Conservation (phyloP, 208 protist species). For the Strigomonas culicis region DNA sequence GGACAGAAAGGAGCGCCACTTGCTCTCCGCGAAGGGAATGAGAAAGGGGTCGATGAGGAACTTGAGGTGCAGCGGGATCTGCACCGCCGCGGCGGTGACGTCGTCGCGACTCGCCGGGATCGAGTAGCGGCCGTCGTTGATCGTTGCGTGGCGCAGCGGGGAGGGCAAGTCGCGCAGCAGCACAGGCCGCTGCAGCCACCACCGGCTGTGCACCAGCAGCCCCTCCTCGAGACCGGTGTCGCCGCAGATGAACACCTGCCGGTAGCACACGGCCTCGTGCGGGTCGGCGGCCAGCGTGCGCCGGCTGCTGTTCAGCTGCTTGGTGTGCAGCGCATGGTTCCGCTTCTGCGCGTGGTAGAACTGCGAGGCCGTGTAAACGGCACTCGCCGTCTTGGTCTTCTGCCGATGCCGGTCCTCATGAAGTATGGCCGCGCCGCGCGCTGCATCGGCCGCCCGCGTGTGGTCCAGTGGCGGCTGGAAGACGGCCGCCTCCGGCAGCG, state of each 20-base stretch:
- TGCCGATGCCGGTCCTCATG: slow-evolving; percentile 23
- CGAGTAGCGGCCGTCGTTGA: not conserved
- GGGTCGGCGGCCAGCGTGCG: not conserved
- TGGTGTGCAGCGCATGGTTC: not conserved
- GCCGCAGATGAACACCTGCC: slow-evolving; percentile 27
- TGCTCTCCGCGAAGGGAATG: slow-evolving; percentile 3
- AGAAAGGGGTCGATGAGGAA: slow-evolving; percentile 20
- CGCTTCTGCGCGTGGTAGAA: slow-evolving; percentile 12
- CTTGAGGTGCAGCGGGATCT: slow-evolving; percentile 17
- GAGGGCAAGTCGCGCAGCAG: slow-evolving; percentile 25
- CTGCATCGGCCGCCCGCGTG: slow-evolving; percentile 8
- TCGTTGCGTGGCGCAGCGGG: not conserved
- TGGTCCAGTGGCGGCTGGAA: slow-evolving; percentile 4
- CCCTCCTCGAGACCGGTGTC: slow-evolving; percentile 14
- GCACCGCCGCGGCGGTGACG: slow-evolving; percentile 1
- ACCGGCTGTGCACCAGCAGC: slow-evolving; percentile 30
- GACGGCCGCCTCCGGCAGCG: slow-evolving; percentile 21
- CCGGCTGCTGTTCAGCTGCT: not conserved
- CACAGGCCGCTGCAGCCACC: slow-evolving; percentile 52
- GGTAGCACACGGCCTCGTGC: not conserved
- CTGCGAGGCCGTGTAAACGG: slow-evolving; percentile 27
- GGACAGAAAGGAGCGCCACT: not conserved
- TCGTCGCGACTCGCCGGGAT: not conserved
- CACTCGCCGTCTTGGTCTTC: slow-evolving; percentile 28
- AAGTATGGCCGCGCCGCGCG: slow-evolving; percentile 18